A percentile compares a stretch with the other conserved stretches of the same genome.
phyloP scores from a whole-genome alignment of 2,329 filamentous ascomycete genomes.

The Zymoseptoria ardabiliae region DNA sequence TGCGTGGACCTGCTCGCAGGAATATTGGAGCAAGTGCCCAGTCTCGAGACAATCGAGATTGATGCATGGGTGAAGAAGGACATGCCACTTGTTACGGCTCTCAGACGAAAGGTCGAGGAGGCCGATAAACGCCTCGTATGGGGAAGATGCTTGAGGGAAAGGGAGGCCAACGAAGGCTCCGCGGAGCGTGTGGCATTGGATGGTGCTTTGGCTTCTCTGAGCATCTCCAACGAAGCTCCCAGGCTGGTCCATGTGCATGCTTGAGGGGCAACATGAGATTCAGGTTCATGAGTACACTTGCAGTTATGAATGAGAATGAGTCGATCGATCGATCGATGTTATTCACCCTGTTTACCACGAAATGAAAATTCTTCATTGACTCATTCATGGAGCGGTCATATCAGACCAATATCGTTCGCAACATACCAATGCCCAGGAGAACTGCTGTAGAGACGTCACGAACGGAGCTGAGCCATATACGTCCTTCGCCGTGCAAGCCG shows the following conservation, averaged over 20 bases:
- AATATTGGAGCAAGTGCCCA: constrained; percentile 52
- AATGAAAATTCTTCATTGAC: neutral
- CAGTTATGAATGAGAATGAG: neutral
- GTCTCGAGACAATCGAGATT: constrained; percentile 55
- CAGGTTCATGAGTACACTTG: neutral
- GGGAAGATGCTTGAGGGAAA: constrained; percentile 52
- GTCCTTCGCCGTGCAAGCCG: neutral
- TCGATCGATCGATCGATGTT: neutral
- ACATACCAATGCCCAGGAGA: neutral
- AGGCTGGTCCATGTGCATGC: constrained; percentile 10
- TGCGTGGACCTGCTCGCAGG: constrained; percentile 50
- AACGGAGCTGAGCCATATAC: neutral
- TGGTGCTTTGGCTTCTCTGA: constrained; percentile 11
- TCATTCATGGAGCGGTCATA: neutral
- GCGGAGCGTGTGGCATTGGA: constrained; percentile 5
- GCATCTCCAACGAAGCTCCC: constrained; percentile 10
- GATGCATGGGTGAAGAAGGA: constrained; percentile 64
- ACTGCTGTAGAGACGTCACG: neutral
- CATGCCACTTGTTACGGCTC: constrained; percentile 55
- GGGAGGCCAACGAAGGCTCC: constrained; percentile 30
- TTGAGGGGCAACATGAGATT: constrained; percentile 1
- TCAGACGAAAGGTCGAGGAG: constrained; percentile 48
- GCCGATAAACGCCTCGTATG: constrained; percentile 52
- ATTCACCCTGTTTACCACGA: neutral
- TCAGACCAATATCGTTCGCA: neutral